Evolutionary conservation across 2,329 filamentous ascomycete genomes (phyloP).

Genomic region (Alternaria triticina): DNA sequence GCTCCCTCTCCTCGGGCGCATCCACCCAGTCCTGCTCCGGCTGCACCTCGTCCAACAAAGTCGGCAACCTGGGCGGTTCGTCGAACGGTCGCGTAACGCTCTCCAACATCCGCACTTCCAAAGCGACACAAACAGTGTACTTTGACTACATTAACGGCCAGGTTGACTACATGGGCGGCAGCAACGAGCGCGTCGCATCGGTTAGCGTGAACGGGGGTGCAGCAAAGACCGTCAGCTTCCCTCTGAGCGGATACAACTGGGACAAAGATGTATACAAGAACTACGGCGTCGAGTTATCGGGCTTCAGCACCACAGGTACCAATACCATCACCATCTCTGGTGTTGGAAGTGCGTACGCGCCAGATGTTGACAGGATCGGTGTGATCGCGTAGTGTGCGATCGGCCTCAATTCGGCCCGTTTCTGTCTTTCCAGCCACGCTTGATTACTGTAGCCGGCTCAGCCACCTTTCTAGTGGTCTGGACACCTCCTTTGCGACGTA

Average conservation of each 20-base stretch:
- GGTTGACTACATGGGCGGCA: constrained; percentile 23
- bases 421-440: background rate
- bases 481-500: background rate
- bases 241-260: constrained; percentile 27
- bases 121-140: constrained; percentile 19
- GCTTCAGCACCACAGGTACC: constrained; percentile 22
- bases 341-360: constrained; percentile 3
- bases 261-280: constrained; percentile 18
- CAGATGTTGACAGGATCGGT: background rate
- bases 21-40: constrained; percentile 21
- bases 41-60: constrained; percentile 24
- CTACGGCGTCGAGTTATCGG: constrained; percentile 22
- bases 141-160: constrained; percentile 29
- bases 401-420: background rate
- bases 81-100: constrained; percentile 21
- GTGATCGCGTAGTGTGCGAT: background rate
- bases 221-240: constrained; percentile 25
- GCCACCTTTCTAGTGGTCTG: background rate
- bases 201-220: constrained; percentile 27
- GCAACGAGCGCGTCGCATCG: constrained; percentile 23
- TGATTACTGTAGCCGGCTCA: background rate
- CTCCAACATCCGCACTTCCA: constrained; percentile 24
- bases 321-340: constrained; percentile 25
- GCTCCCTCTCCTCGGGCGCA: constrained; percentile 21
- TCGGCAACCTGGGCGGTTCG: constrained; percentile 24